phyloP scores from a whole-genome alignment of 1,139 yeast genomes.

The Candida smagusa region DNA sequence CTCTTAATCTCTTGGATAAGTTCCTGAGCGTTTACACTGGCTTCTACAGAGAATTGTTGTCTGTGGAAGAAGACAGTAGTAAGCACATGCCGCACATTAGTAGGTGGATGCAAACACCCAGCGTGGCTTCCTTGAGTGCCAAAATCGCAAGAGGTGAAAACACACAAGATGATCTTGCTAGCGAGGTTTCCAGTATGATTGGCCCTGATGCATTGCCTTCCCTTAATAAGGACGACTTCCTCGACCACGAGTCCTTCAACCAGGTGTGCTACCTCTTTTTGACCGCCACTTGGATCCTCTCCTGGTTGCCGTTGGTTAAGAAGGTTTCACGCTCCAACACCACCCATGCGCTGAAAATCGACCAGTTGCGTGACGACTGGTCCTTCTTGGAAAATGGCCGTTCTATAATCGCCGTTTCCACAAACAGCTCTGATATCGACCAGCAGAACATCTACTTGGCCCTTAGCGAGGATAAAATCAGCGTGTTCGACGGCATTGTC shows the following conservation, averaged over 20 bases:
- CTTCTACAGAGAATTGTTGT: slow-evolving; percentile 30
- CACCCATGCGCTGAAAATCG: slow-evolving; percentile 23
- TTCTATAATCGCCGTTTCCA: slow-evolving; percentile 20
- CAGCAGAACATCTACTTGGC: slow-evolving; percentile 33
- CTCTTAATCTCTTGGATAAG: slow-evolving; percentile 33
- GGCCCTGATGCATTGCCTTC: background rate
- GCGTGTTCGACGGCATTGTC: slow-evolving; percentile 48
- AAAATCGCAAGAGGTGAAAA: background rate
- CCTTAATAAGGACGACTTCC: slow-evolving; percentile 38
- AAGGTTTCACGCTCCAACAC: slow-evolving; percentile 29
- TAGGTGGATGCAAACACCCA: slow-evolving; percentile 43
- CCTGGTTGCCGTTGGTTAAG: slow-evolving; percentile 53
- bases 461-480: slow-evolving; percentile 33
- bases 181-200: background rate
- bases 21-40: slow-evolving; percentile 30
- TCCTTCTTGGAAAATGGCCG: slow-evolving; percentile 51
- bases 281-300: slow-evolving; percentile 46
- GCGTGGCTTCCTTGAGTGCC: slow-evolving; percentile 30
- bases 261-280: slow-evolving; percentile 47
- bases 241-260: slow-evolving; percentile 45
- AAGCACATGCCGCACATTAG: slow-evolving; percentile 33
- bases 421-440: slow-evolving; percentile 17
- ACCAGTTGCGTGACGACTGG: slow-evolving; percentile 53
- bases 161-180: background rate
- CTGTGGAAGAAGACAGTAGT: slow-evolving; percentile 17